Evolutionary conservation across 2,329 filamentous ascomycete species (phyloP).

Genomic region (Cladosporium velox): DNA sequence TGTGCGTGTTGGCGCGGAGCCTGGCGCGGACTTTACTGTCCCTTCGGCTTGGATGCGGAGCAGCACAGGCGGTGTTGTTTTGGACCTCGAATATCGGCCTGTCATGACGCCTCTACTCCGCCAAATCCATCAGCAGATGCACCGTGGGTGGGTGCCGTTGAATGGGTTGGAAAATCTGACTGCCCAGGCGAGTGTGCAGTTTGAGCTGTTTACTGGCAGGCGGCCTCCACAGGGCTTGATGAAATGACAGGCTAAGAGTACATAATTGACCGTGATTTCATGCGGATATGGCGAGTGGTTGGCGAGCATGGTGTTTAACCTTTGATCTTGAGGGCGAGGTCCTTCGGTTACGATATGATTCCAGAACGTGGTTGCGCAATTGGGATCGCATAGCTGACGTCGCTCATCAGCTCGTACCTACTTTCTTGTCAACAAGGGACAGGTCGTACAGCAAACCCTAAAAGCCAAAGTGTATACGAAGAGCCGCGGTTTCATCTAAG

Average conservation of each 20-base stretch:
- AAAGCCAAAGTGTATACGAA: background rate
- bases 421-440: background rate
- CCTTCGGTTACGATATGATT: background rate
- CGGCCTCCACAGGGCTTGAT: background rate
- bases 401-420: background rate
- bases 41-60: constrained; percentile 1
- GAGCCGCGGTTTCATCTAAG: background rate
- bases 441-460: background rate
- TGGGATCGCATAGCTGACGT: background rate
- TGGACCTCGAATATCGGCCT: constrained; percentile 2
- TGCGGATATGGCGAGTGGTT: background rate
- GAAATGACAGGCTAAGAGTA: background rate
- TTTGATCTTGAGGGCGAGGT: background rate
- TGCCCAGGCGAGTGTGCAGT: background rate
- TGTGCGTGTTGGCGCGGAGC: background rate
- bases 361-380: background rate
- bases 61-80: background rate
- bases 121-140: background rate
- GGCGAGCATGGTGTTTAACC: background rate
- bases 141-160: background rate
- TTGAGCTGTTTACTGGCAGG: background rate
- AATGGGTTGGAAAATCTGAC: background rate
- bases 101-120: background rate
- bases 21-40: background rate
- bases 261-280: background rate